Percentiles rank a stretch among this genome's conserved stretches.
Conservation (phyloP, 2,329 filamentous ascomycete genomes). For the Scopulariopsis brevicaulis region DNA sequence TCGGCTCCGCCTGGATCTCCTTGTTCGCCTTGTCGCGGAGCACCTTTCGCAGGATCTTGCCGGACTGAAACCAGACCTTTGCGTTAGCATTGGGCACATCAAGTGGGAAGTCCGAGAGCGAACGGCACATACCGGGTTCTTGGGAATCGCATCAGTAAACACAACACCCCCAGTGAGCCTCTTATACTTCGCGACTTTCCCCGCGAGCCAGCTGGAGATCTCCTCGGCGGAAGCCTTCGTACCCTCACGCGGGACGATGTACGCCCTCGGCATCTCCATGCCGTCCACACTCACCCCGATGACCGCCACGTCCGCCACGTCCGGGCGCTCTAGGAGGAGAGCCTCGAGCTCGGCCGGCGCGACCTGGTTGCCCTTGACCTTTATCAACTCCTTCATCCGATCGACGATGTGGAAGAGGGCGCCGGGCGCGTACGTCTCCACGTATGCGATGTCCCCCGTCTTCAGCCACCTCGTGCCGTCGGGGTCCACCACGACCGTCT, state of each 20-base stretch:
- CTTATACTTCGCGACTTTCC: slow-evolving; percentile 54
- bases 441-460: slow-evolving; percentile 63
- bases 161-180: slow-evolving; percentile 57
- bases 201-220: slow-evolving; percentile 52
- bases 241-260: slow-evolving; percentile 49
- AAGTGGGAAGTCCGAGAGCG: background rate
- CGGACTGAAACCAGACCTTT: slow-evolving; percentile 30
- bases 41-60: slow-evolving; percentile 53
- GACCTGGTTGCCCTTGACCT: slow-evolving; percentile 48
- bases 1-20: background rate
- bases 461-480: slow-evolving; percentile 54
- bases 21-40: slow-evolving; percentile 40
- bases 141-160: slow-evolving; percentile 55
- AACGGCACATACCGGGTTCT: slow-evolving; percentile 32
- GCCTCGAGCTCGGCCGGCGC: slow-evolving; percentile 39
- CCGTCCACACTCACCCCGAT: slow-evolving; percentile 44
- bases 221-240: slow-evolving; percentile 44
- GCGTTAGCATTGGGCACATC: background rate
- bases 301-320: slow-evolving; percentile 52
- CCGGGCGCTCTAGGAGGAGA: slow-evolving; percentile 22
- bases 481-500: slow-evolving; percentile 35
- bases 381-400: slow-evolving; percentile 55
- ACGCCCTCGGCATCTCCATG: slow-evolving; percentile 51
- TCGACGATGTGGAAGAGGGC: slow-evolving; percentile 55
- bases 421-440: slow-evolving; percentile 40